Percentiles rank a stretch among this genome's conserved stretches.
Conservation (phyloP, 441 rosid species). For the Syzygium syzygioides region DNA sequence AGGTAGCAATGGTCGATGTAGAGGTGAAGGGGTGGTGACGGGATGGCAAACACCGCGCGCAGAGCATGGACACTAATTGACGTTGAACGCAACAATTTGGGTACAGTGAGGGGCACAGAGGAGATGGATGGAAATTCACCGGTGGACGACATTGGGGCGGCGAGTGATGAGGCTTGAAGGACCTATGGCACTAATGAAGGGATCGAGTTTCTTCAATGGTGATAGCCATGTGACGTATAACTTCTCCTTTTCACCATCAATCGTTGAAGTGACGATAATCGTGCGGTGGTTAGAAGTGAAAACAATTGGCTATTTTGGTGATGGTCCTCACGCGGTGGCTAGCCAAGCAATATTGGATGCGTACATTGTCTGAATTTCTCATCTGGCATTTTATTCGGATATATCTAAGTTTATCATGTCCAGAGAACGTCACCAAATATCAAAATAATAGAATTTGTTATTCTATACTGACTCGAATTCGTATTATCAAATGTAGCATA, state of each 20-base stretch:
- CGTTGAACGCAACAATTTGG: background rate
- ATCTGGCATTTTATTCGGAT: background rate
- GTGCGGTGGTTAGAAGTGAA: background rate
- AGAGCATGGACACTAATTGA: accelerated
- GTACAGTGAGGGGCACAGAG: background rate
- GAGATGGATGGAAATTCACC: background rate
- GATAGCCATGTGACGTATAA: background rate
- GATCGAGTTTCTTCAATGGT: background rate
- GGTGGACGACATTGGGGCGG: background rate
- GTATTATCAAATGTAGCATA: background rate
- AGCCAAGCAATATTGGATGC: background rate
- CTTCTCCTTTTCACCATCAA: background rate
- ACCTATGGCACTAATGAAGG: background rate
- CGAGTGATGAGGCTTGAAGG: background rate
- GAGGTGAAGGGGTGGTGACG: background rate
- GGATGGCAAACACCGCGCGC: background rate
- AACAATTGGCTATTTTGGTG: accelerated
- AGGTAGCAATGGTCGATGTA: background rate
- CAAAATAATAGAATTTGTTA: background rate
- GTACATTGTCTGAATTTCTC: background rate
- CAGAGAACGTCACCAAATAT: background rate
- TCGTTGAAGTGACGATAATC: background rate
- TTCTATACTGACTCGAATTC: background rate
- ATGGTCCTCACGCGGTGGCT: background rate
- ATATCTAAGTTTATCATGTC: background rate